Percentiles rank a stretch among this genome's conserved stretches.
These are phyloP conservation scores for Phytophthora nicotianae DNA, from an alignment of 352 stramenopile species.

Conservation along the genomic window DNA sequence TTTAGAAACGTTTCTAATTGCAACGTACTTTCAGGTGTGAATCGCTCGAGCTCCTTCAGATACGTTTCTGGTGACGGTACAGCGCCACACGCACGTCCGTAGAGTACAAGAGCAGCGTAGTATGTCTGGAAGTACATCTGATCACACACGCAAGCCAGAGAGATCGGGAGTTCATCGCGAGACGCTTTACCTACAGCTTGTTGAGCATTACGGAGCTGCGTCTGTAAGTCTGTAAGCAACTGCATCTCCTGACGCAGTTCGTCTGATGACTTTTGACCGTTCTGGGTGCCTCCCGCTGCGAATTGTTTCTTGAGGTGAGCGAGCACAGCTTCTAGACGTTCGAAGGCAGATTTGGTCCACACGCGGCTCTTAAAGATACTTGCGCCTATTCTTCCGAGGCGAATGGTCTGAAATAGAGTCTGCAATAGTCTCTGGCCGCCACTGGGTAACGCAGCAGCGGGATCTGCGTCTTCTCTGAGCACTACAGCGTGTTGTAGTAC, in stretches of 20 bases:
- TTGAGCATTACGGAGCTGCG: slow-evolving; percentile 53
- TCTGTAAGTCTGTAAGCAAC: slow-evolving; percentile 56
- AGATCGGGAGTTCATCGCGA: slow-evolving; percentile 64
- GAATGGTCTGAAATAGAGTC: slow-evolving; percentile 62
- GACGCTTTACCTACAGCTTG: slow-evolving; percentile 49
- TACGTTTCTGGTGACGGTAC: slow-evolving; percentile 67
- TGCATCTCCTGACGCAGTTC: slow-evolving; percentile 64
- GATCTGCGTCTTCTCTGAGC: slow-evolving; percentile 41
- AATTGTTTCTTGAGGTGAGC: slow-evolving; percentile 62
- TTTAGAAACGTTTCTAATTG: slow-evolving; percentile 68
- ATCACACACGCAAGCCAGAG: slow-evolving; percentile 67
- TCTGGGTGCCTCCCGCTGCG: slow-evolving; percentile 55
- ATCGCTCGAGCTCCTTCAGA: slow-evolving; percentile 57
- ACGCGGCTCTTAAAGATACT: slow-evolving; percentile 66
- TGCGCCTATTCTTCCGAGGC: slow-evolving; percentile 53
- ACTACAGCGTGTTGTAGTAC: slow-evolving; percentile 69
- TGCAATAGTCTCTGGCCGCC: slow-evolving; percentile 69
- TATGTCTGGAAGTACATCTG: slow-evolving; percentile 87
- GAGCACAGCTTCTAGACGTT: slow-evolving; percentile 54
- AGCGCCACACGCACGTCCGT: slow-evolving; percentile 62
- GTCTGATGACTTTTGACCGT: slow-evolving; percentile 61
- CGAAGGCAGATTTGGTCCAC: slow-evolving; percentile 59
- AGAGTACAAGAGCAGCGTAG: slow-evolving; percentile 74
- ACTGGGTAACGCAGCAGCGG: slow-evolving; percentile 33
- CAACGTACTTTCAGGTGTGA: slow-evolving; percentile 39